Evolutionary conservation across 495 filamentous ascomycete genomes (phyloP).

Genomic region (Diplogelasinospora grovesii): DNA sequence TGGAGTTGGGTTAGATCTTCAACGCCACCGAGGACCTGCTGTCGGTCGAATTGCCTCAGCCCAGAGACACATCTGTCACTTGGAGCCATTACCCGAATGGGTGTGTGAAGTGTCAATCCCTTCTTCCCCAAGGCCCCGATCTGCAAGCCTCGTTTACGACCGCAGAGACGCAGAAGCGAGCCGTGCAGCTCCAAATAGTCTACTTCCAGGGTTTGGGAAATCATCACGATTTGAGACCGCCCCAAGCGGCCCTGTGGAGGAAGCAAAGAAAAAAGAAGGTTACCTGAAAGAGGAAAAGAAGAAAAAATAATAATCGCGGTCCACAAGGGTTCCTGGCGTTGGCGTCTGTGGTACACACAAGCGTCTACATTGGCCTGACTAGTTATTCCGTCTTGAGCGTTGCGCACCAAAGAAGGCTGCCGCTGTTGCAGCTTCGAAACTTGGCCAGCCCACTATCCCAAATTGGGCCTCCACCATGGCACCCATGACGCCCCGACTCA

Average conservation of each 20-base stretch:
- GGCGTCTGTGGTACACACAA: constrained; percentile 13
- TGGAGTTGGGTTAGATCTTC: constrained; percentile 8
- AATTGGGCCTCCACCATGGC: constrained; percentile 41
- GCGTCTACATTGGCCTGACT: constrained; percentile 16
- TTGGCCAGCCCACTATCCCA: constrained; percentile 33
- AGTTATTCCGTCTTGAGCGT: constrained; percentile 20
- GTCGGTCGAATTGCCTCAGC: constrained; percentile 14
- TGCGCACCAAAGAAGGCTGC: constrained; percentile 20
- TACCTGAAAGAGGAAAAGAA: not conserved
- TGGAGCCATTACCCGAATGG: constrained; percentile 11
- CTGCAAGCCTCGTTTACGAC: constrained; percentile 16
- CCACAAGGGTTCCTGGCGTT: constrained; percentile 10
- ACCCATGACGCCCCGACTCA: constrained; percentile 47
- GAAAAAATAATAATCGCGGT: constrained; percentile 1
- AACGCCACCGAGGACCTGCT: constrained; percentile 19
- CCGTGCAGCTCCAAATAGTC: constrained; percentile 8
- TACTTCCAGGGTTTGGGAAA: constrained; percentile 3
- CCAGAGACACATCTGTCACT: constrained; percentile 2
- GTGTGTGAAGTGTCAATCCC: constrained; percentile 23
- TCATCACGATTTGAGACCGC: no score
- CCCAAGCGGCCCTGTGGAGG: not conserved
- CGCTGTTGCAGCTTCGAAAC: constrained; percentile 28
- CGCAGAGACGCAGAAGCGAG: constrained; percentile 7
- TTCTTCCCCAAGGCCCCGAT: constrained; percentile 16
- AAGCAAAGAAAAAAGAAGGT: not conserved